A percentile compares a stretch with the other conserved stretches of the same genome.
phyloP scores from a whole-genome alignment of 169 alveolate genomes.

The Amoebophrya sp. region DNA sequence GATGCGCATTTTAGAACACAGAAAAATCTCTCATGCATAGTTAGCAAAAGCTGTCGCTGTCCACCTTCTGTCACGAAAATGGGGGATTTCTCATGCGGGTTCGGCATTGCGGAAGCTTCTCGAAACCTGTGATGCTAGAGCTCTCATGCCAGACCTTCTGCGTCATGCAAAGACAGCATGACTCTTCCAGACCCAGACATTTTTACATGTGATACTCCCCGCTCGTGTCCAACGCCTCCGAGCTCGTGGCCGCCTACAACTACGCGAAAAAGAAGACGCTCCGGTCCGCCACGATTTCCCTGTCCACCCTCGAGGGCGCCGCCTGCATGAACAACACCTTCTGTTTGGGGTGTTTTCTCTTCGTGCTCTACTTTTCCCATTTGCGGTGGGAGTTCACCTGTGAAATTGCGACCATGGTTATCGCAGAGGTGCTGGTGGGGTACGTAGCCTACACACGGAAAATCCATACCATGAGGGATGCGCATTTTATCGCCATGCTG shows the following conservation, averaged over 20 bases:
- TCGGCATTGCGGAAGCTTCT: too few species aligned
- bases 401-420: background rate
- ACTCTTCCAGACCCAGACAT: too few species aligned
- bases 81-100: too few species aligned
- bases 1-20: too few species aligned
- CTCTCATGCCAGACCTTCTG: too few species aligned
- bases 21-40: too few species aligned
- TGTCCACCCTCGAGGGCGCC: slow-evolving; percentile 29
- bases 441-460: background rate
- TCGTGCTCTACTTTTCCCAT: background rate
- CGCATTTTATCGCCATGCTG: background rate
- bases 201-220: too few species aligned
- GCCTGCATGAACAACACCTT: slow-evolving; percentile 38
- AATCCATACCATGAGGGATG: background rate
- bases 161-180: too few species aligned
- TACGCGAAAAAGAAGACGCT: slow-evolving; percentile 29
- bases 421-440: background rate
- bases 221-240: slow-evolving; percentile 25
- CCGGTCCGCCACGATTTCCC: background rate
- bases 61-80: too few species aligned
- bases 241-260: slow-evolving; percentile 32
- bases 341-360: slow-evolving; percentile 14
- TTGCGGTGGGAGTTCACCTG: background rate
- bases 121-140: too few species aligned
- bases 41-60: too few species aligned